Evolutionary conservation across 371 early-diverging fungal species (phyloP), one percentile per base, ranked within the genome.

Genomic region (Caulochytrium protostelioides): DNA sequence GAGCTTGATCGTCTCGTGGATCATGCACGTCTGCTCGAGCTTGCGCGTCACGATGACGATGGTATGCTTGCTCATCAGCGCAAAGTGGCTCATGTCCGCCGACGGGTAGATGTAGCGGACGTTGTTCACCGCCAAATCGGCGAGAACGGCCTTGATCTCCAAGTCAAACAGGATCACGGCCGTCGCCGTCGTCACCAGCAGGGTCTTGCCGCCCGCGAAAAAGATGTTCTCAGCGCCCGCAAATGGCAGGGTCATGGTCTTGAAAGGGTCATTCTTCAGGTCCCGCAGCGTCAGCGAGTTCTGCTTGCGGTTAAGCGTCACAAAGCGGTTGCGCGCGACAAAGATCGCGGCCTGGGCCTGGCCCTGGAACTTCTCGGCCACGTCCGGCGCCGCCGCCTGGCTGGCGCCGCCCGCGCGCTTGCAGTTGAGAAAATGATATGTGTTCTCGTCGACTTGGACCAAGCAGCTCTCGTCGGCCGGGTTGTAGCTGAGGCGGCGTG

Each of bases 1-100:
- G 59, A 97, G 87, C 43, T 86, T 76, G 36, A 94, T 90, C 9
- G 92, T 86, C 56, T 98, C 99, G 50, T 90, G 86, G 31, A 91
- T 74, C 36, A 74, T 54, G 46, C 76, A 65, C 12, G 73, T 56
- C 50, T 89, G 84, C 41, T 82, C 74, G 19, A 95, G 58, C 26
- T 74, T 57, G 51, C 83, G 81, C 46, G 66, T 76, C 3, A 83
- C 87, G 43, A 97, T 59, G 1, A 76, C 74, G 37, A 97, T 76
- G 10, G 79, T 70, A 49, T 94, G 90, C 59, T 89, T 91, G 73
- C 79, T 78, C 30, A 90, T 46, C 12, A 94, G 54, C 1, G 92
- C 95, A 1, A 87, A 78, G 49, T 69, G 62, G 14, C 68, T 62
- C 66, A 74, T 72, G 50, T 94, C 91, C 2, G 66, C 52, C 10